A percentile compares a stretch with the other conserved stretches of the same genome.
phyloP scores from a whole-genome alignment of 495 filamentous ascomycete genomes.

The Bacidia gigantensis region DNA sequence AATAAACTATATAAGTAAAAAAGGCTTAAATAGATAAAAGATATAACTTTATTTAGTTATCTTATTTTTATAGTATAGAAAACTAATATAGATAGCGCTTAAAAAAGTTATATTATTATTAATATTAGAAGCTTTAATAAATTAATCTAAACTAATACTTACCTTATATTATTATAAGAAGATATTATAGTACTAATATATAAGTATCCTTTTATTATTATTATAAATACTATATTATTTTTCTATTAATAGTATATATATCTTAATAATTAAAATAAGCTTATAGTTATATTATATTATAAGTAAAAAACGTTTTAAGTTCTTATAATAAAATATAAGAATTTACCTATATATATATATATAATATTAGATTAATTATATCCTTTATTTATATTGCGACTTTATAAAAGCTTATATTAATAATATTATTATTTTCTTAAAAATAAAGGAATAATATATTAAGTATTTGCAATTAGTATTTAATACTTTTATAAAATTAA shows the following conservation, averaged over 20 bases:
- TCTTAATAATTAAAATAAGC: conserved; percentile 1
- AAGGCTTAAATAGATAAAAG: neutral
- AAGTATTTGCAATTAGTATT: neutral
- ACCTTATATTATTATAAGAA: neutral
- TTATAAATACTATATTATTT: neutral
- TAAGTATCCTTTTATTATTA: neutral
- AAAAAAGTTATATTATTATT: neutral
- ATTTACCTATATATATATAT: neutral
- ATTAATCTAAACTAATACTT: neutral
- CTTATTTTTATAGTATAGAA: conserved; percentile 4
- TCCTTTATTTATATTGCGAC: neutral
- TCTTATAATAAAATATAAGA: neutral
- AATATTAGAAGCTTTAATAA: neutral
- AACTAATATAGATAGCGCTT: neutral
- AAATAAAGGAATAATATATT: neutral
- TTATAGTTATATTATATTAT: neutral
- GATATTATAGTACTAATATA: neutral
- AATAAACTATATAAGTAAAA: neutral
- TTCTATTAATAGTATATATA: neutral
- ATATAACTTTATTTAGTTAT: neutral
- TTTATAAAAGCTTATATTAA: conserved; percentile 3
- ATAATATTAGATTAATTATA: neutral
- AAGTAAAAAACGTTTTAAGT: neutral
- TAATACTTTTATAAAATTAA: neutral
- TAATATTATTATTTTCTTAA: neutral